A percentile compares a stretch with the other conserved stretches of the same genome.
Conservation (phyloP, 139 green algal species). For the Helicosporidium sp. region DNA sequence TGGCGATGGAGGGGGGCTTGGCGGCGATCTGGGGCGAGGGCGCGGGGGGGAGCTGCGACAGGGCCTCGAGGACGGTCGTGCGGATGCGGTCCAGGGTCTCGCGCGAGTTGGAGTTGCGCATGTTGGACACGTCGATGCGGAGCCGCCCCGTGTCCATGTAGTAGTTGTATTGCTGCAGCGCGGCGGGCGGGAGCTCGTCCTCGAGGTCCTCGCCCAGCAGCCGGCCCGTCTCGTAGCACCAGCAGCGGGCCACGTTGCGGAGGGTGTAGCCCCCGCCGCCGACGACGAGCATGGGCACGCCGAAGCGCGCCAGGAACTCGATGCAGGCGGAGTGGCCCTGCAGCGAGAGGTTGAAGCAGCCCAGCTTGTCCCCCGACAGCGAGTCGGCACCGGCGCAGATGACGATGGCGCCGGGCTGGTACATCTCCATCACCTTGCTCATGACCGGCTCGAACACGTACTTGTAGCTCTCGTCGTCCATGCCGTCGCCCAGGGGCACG, state of each 20-base stretch:
- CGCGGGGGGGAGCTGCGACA: constrained; percentile 44
- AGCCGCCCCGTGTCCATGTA: constrained; percentile 73
- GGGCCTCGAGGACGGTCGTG: constrained; percentile 38
- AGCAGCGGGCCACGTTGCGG: constrained; percentile 94
- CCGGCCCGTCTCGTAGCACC: constrained; percentile 88
- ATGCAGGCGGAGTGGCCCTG: constrained; percentile 80
- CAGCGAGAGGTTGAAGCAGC: constrained; percentile 96
- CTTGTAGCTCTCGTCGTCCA: constrained; percentile 87
- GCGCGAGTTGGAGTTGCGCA: constrained; percentile 76
- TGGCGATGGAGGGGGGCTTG: constrained; percentile 18
- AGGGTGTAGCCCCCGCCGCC: constrained; percentile 94
- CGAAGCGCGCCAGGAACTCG: constrained; percentile 80
- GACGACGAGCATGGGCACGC: constrained; percentile 84
- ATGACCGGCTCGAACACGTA: constrained; percentile 84
- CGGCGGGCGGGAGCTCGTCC: constrained; percentile 33
- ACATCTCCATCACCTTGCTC: constrained; percentile 86
- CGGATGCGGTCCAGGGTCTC: constrained; percentile 54
- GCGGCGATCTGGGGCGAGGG: constrained; percentile 29
- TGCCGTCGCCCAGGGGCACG: constrained; percentile 79
- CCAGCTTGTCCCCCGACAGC: constrained; percentile 82
- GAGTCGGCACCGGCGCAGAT: constrained; percentile 90
- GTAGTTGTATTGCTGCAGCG: constrained; percentile 46
- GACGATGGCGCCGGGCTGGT: constrained; percentile 84
- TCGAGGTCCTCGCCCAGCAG: constrained; percentile 62
- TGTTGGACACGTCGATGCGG: constrained; percentile 68